These are phyloP conservation scores for Fusarium clavum DNA, from an alignment of 2,329 filamentous ascomycete genomes.

Conservation along the genomic window DNA sequence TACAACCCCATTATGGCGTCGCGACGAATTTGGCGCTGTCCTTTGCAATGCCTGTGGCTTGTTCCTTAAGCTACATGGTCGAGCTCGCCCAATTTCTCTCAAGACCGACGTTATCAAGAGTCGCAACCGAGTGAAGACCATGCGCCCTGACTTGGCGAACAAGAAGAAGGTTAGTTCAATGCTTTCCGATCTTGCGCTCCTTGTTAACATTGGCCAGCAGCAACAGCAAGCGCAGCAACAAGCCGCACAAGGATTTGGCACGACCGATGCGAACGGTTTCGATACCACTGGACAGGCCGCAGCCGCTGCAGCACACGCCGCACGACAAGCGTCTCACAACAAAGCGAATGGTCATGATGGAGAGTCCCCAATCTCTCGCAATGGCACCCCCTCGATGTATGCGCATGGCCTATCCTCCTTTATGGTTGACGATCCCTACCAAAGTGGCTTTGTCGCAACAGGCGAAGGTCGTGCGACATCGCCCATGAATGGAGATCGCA, in stretches of 20 bases:
- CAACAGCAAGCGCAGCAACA: constrained; percentile 52
- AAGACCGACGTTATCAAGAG: constrained; percentile 99
- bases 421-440: constrained; percentile 78
- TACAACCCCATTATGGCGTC: constrained; percentile 95
- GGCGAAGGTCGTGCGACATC: constrained; percentile 64
- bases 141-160: constrained; percentile 79
- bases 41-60: constrained; percentile 98
- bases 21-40: constrained; percentile 94
- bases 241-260: constrained; percentile 55
- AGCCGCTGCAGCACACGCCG: constrained; percentile 65
- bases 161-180: constrained; percentile 78
- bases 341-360: constrained; percentile 82
- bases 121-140: constrained; percentile 95
- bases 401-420: constrained; percentile 83
- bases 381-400: constrained; percentile 80
- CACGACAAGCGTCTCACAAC: constrained; percentile 75
- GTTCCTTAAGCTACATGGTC: constrained; percentile 96
- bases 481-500: constrained; percentile 68
- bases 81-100: constrained; percentile 91
- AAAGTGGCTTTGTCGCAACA: constrained; percentile 63
- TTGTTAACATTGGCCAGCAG: constrained; percentile 28
- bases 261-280: constrained; percentile 68
- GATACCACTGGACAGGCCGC: constrained; percentile 61
- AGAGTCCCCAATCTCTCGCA: constrained; percentile 83
- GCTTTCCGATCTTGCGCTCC: not conserved